Conservation (phyloP, 2,329 filamentous ascomycete species). For the Leptographium flavum region DNA sequence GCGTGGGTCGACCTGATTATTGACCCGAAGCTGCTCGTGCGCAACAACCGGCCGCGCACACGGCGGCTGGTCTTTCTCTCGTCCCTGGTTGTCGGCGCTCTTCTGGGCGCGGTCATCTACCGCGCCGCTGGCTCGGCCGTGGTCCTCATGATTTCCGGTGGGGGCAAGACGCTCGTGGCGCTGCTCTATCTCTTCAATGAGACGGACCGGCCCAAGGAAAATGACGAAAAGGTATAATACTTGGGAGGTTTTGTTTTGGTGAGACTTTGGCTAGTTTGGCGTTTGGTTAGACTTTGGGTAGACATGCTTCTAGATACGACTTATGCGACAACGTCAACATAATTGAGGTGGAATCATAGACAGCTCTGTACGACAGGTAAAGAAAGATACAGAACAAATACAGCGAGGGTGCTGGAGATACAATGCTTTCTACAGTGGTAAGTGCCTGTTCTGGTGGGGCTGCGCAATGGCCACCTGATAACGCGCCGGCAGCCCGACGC, state of each 20-base stretch:
- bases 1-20: constrained; percentile 47
- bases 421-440: too few relatives aligned
- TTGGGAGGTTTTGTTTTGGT: too few relatives aligned
- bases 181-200: constrained; percentile 28
- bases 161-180: constrained; percentile 30
- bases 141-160: constrained; percentile 28
- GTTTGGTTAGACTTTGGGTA: too few relatives aligned
- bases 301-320: too few relatives aligned
- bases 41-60: constrained; percentile 33
- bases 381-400: too few relatives aligned
- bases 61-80: constrained; percentile 34
- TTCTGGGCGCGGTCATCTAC: constrained; percentile 37
- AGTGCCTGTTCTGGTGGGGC: not conserved
- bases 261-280: too few relatives aligned
- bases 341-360: too few relatives aligned
- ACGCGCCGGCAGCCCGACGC: constrained; percentile 8
- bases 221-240: constrained; percentile 4
- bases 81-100: constrained; percentile 30
- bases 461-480: constrained; percentile 3
- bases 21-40: constrained; percentile 32
- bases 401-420: too few relatives aligned
- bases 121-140: constrained; percentile 25
- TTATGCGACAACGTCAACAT: too few relatives aligned
- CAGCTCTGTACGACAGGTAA: too few relatives aligned
- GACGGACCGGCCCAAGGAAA: constrained; percentile 17